A percentile compares a stretch with the other conserved stretches of the same genome.
Conservation (phyloP, 139 green algal genomes). For the Coelastrella sp. region DNA sequence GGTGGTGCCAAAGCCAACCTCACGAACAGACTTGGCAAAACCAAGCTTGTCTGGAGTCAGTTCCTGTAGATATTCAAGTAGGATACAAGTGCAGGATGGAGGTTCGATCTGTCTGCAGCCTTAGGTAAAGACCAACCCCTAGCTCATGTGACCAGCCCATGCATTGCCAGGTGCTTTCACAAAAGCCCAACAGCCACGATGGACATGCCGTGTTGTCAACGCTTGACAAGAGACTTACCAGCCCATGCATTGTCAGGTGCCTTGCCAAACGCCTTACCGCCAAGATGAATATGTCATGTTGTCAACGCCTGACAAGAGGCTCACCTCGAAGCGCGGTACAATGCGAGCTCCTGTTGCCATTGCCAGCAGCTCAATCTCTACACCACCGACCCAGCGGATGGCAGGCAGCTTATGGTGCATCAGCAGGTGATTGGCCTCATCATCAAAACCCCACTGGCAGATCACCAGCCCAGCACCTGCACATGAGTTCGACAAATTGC, state of each 20-base stretch:
- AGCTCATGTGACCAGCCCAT: no score
- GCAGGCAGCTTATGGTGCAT: slow-evolving; percentile 94
- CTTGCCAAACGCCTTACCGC: no score
- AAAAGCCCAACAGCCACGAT: no score
- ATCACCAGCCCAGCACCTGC: slow-evolving; percentile 89
- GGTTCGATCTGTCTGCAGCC: no score
- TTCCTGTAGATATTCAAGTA: slow-evolving; percentile 74
- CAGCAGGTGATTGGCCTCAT: slow-evolving; percentile 99
- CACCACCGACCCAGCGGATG: slow-evolving; percentile 96
- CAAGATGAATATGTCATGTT: no score
- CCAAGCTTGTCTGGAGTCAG: slow-evolving; percentile 95
- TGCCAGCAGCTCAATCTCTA: slow-evolving; percentile 99
- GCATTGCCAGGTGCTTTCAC: no score
- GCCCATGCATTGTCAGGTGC: no score
- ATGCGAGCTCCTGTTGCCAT: slow-evolving; percentile 97
- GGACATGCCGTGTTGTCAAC: no score
- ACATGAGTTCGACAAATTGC: background rate
- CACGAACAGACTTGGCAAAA: slow-evolving; percentile 81
- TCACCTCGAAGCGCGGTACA: slow-evolving; percentile 62
- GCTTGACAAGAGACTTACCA: no score
- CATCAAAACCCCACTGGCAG: slow-evolving; percentile 99
- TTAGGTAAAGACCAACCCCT: no score
- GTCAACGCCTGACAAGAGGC: background rate
- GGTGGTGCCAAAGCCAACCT: slow-evolving; percentile 96
- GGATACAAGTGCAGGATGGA: background rate